Conservation (phyloP, 2,329 filamentous ascomycete genomes). For the Fusarium nisikadoi region DNA sequence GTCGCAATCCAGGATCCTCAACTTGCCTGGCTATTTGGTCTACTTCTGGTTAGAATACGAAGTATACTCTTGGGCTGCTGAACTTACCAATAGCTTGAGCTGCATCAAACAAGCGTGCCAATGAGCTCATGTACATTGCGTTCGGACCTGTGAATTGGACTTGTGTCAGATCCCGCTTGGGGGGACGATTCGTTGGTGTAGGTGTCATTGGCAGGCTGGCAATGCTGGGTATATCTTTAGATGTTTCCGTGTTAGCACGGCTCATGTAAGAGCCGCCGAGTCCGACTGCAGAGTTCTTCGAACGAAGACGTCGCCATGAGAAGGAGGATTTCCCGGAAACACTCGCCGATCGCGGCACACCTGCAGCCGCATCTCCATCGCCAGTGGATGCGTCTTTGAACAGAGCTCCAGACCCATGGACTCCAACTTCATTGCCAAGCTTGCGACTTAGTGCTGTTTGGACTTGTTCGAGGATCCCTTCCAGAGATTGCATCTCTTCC, state of each 20-base stretch:
- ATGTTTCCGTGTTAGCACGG: slow-evolving; percentile 39
- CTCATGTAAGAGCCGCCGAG: slow-evolving; percentile 61
- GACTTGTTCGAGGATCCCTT: slow-evolving; percentile 86
- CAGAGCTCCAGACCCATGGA: slow-evolving; percentile 75
- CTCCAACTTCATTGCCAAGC: slow-evolving; percentile 91
- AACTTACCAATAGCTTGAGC: slow-evolving; percentile 88
- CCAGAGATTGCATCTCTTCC: slow-evolving; percentile 92
- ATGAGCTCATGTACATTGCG: slow-evolving; percentile 87
- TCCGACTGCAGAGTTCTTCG: slow-evolving; percentile 82
- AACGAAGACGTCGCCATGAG: slow-evolving; percentile 89
- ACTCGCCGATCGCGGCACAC: slow-evolving; percentile 66
- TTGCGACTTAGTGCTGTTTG: slow-evolving; percentile 82
- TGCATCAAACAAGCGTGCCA: slow-evolving; percentile 92
- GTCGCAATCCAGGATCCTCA: slow-evolving; percentile 90
- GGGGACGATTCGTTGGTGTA: slow-evolving; percentile 71
- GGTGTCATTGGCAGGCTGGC: slow-evolving; percentile 82
- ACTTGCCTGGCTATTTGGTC: slow-evolving; percentile 97
- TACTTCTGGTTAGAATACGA: slow-evolving; percentile 53
- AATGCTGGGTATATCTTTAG: slow-evolving; percentile 62
- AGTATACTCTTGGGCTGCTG: accelerated
- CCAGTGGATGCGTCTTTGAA: slow-evolving; percentile 75
- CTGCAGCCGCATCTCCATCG: slow-evolving; percentile 57
- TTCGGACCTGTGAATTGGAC: slow-evolving; percentile 85
- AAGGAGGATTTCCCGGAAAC: slow-evolving; percentile 78
- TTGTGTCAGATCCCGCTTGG: slow-evolving; percentile 75